These are phyloP conservation scores for Deinandra increscens DNA, from an alignment of 129 eudicot species.

Conservation along the genomic window DNA sequence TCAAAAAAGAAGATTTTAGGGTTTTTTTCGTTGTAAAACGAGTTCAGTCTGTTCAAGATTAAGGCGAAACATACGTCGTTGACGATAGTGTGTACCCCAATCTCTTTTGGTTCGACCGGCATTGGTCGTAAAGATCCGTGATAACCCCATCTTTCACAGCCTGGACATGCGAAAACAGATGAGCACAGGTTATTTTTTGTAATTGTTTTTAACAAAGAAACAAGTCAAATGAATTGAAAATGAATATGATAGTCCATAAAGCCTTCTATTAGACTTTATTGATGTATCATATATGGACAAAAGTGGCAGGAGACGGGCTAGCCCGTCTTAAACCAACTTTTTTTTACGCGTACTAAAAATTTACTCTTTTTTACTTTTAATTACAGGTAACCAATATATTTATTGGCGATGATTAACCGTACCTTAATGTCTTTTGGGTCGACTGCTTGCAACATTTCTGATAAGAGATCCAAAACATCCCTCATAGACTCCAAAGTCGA, in stretches of 20 bases:
- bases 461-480: slow-evolving; percentile 60
- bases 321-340: no score
- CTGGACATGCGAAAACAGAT: slow-evolving; percentile 28
- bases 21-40: background rate
- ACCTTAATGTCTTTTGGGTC: slow-evolving; percentile 68
- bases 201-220: background rate
- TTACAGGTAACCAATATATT: no score
- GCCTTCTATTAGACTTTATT: no score
- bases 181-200: background rate
- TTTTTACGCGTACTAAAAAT: no score
- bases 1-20: background rate
- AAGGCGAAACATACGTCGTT: slow-evolving; percentile 40
- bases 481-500: slow-evolving; percentile 70
- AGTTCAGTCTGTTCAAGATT: background rate
- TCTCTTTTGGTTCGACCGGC: slow-evolving; percentile 88
- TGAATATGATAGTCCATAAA: no score
- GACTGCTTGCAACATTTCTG: slow-evolving; percentile 86
- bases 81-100: slow-evolving; percentile 65
- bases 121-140: slow-evolving; percentile 74
- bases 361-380: no score
- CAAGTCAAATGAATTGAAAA: background rate
- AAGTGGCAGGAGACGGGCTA: no score
- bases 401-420: no score
- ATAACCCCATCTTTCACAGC: slow-evolving; percentile 80
- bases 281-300: no score